Evolutionary conservation across 1,284 basidiomycete genomes (phyloP).

Genomic region (Tilletia walkeri): DNA sequence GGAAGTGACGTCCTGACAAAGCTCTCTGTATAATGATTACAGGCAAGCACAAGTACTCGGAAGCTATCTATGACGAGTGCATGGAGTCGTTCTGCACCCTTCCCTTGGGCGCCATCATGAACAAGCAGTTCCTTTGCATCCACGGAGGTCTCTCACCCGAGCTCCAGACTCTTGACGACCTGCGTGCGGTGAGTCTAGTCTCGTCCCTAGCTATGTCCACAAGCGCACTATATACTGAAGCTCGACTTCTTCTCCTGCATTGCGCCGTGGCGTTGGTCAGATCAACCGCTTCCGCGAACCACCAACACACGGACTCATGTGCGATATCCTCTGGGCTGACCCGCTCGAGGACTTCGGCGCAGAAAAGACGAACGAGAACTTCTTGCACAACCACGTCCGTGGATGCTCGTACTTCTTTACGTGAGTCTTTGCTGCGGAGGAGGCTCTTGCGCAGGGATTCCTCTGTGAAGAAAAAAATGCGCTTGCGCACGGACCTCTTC

Average conservation of each 20-base stretch:
- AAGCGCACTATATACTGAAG: no score
- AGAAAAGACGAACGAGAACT: slow-evolving; percentile 80
- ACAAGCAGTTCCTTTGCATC: slow-evolving; percentile 95
- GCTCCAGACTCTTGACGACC: slow-evolving; percentile 83
- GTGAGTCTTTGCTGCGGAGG: slow-evolving; percentile 34
- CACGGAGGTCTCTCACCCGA: slow-evolving; percentile 90
- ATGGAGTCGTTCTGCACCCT: slow-evolving; percentile 83
- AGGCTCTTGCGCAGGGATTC: no score
- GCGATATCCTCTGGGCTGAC: slow-evolving; percentile 91
- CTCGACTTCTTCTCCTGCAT: slow-evolving; percentile 60
- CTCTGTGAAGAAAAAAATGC: no score
- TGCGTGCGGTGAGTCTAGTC: slow-evolving; percentile 60
- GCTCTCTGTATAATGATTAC: background rate
- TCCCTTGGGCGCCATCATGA: slow-evolving; percentile 89
- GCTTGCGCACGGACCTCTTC: background rate
- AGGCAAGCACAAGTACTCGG: slow-evolving; percentile 56
- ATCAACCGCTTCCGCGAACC: slow-evolving; percentile 93
- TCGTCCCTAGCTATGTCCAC: background rate
- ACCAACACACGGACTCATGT: slow-evolving; percentile 89
- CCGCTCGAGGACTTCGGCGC: slow-evolving; percentile 89
- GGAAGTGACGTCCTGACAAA: no score
- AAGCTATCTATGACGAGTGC: slow-evolving; percentile 55
- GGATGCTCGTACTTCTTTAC: slow-evolving; percentile 97
- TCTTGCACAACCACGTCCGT: slow-evolving; percentile 87
- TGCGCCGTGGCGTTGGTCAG: slow-evolving; percentile 59